phyloP scores from a whole-genome alignment of 176 grass and related monocot species.

The Themeda triandra region DNA sequence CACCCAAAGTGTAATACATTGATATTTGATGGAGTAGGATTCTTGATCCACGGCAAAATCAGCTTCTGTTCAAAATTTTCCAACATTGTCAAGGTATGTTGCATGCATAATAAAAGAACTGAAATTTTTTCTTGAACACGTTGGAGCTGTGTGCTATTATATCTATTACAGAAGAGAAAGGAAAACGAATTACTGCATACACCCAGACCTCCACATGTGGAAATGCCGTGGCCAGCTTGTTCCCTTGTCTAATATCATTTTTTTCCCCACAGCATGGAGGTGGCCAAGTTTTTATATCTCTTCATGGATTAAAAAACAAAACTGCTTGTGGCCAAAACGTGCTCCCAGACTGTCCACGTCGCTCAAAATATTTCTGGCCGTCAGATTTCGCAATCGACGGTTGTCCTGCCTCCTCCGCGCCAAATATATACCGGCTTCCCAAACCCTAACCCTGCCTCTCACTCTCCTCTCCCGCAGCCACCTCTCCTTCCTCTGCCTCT shows the following conservation, averaged over 20 bases:
- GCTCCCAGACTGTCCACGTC: too few species aligned
- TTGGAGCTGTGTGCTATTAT: not conserved
- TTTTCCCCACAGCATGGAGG: constrained; percentile 76
- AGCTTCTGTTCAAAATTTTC: constrained; percentile 81
- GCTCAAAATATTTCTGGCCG: too few species aligned
- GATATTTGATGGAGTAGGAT: constrained; percentile 71
- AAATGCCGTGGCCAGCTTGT: constrained; percentile 37
- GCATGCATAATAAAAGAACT: not conserved
- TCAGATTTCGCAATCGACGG: too few species aligned
- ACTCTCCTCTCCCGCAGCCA: too few species aligned
- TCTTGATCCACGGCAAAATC: constrained; percentile 78
- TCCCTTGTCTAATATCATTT: constrained; percentile 13
- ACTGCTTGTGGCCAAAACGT: too few species aligned
- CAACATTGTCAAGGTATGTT: constrained; percentile 70
- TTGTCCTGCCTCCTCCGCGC: too few species aligned
- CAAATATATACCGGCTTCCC: too few species aligned
- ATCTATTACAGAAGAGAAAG: not conserved
- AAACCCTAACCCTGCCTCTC: too few species aligned
- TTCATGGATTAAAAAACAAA: too few species aligned
- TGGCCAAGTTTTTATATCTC: constrained; percentile 82
- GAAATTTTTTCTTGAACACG: not conserved
- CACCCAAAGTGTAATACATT: constrained; percentile 30
- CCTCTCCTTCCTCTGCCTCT: too few species aligned
- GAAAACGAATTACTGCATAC: not conserved
- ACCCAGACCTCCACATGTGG: not conserved